Evolutionary conservation across 371 early-diverging fungal species (phyloP), one percentile per base, ranked within the genome.

Genomic region (Mortierella sp.): DNA sequence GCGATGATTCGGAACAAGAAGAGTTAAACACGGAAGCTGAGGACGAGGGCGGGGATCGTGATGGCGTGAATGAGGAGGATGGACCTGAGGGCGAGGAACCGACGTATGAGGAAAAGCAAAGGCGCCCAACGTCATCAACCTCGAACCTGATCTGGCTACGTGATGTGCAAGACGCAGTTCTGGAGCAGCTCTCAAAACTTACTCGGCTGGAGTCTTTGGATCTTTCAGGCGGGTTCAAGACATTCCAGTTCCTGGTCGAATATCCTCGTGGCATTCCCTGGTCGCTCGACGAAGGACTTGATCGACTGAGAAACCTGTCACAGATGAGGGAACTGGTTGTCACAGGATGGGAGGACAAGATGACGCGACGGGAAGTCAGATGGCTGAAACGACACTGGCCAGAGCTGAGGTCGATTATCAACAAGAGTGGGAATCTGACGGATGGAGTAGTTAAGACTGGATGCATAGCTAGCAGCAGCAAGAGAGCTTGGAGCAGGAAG

Each of bases 351-450:
- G 46, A 44, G 44, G 21, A 50, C 7, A 42, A 43, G 44, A 60
- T 60, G 60, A 32, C 28, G 32, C 19, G 30, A 17, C 39, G 14
- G 31, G 44, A 51, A 34, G 52, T 15, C 23, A 27, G 31, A 32
- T 60, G 42, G 60, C 19, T 43, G 31, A 56, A 56, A 28, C 56
- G 39, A 14, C 43, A 51, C 26, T 60, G 60, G 60, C 51, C 60
- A 43, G 44, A 65, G 27, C 19, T 65, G 39, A 23, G 34, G 31
- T n/a, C 37, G 3, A 56, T 61, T 28, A 11, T 37, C 17, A 61
- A 56, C 44, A 60, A n/a, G 57, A 61, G 44, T 23, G 48, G 56
- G 1, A 24, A 56, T 6, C 26, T 55, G 27, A 21, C 50, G 37
- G 37, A 34, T 7, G 37, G 4, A 14, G 37, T 34, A 14, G 37